Evolutionary conservation across 352 stramenopile genomes (phyloP).

Genomic region (Stramenopiles sp.): DNA sequence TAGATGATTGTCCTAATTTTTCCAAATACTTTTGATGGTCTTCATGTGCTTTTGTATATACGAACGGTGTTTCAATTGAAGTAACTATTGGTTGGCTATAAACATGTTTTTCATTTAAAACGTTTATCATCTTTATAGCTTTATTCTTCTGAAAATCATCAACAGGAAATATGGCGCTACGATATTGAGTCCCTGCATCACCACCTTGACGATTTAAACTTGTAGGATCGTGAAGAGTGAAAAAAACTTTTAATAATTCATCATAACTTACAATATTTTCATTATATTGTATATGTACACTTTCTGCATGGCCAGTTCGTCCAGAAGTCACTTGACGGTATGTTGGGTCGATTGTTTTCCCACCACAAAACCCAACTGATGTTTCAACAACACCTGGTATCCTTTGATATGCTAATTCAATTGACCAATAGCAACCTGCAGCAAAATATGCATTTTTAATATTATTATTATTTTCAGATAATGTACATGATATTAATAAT

Average conservation of each 20-base stretch:
- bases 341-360: constrained; percentile 7
- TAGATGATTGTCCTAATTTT: background rate
- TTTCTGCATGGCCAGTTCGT: constrained; percentile 17
- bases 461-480: no score
- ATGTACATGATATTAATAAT: no score
- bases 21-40: constrained; percentile 5
- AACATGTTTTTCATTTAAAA: constrained; percentile 9
- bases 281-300: constrained; percentile 14
- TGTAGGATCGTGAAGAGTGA: constrained; percentile 40
- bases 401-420: constrained; percentile 86
- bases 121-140: constrained; percentile 14
- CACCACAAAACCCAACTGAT: constrained; percentile 48
- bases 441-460: constrained; percentile 68
- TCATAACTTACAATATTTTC: constrained; percentile 21
- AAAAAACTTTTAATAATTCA: constrained; percentile 38
- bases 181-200: constrained; percentile 38
- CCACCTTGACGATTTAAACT: constrained; percentile 40
- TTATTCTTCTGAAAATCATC: constrained; percentile 20
- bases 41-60: background rate
- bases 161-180: constrained; percentile 28
- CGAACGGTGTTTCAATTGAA: background rate
- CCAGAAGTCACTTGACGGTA: constrained; percentile 12
- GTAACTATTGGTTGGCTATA: background rate
- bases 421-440: constrained; percentile 89
- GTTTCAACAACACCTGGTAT: constrained; percentile 71